phyloP scores from a whole-genome alignment of 1,139 yeast genomes.

The Candida neerlandica region DNA sequence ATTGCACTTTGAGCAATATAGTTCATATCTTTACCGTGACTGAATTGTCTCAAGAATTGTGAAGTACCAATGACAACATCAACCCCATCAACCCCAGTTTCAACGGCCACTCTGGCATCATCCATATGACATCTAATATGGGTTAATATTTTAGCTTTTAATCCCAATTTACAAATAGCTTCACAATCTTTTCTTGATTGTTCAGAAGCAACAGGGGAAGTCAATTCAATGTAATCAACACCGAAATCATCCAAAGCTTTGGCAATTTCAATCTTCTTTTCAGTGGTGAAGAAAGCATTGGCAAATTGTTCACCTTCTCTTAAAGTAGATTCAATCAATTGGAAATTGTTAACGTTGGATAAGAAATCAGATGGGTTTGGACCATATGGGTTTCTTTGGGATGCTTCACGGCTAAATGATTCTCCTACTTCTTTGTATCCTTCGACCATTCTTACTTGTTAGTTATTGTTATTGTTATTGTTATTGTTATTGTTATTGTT shows the following conservation, averaged over 20 bases:
- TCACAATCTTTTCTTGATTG: constrained; percentile 93
- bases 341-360: constrained; percentile 87
- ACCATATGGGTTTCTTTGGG: constrained; percentile 75
- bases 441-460: constrained; percentile 3
- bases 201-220: constrained; percentile 97
- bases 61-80: constrained; percentile 99
- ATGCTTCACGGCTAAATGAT: constrained; percentile 8
- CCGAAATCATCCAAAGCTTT: constrained; percentile 97
- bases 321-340: constrained; percentile 90
- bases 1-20: constrained; percentile 95
- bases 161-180: constrained; percentile 95
- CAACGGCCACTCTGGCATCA: constrained; percentile 95
- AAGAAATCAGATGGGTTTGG: constrained; percentile 92
- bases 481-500: not conserved
- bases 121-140: constrained; percentile 99
- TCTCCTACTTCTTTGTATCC: constrained; percentile 14
- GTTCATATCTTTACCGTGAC: constrained; percentile 99
- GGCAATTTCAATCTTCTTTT: constrained; percentile 95
- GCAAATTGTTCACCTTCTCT: constrained; percentile 99
- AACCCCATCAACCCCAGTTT: constrained; percentile 98
- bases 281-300: constrained; percentile 93
- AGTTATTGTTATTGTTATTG: not conserved
- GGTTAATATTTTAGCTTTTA: constrained; percentile 88
- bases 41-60: constrained; percentile 88
- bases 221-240: constrained; percentile 95